Evolutionary conservation across 1,284 basidiomycete species (phyloP).

Genomic region (Veloboletus limbatus): DNA sequence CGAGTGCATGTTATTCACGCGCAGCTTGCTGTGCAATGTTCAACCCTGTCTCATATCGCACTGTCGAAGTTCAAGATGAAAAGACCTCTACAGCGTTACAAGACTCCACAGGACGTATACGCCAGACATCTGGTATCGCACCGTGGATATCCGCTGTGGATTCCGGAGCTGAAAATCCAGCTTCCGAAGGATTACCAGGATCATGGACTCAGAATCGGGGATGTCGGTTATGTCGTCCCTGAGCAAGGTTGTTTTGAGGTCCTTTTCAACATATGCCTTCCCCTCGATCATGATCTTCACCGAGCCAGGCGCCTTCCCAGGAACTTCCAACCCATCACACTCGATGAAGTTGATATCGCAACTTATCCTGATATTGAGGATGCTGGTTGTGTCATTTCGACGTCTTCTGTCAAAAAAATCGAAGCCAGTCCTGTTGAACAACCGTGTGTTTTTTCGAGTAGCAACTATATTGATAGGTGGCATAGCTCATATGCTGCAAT

Average conservation of each 20-base stretch:
- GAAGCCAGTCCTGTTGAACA: background rate
- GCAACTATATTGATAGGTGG: background rate
- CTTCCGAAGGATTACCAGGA: background rate
- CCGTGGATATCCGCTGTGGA: conserved; percentile 1
- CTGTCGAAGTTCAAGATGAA: background rate
- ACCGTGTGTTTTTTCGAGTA: background rate
- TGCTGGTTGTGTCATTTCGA: background rate
- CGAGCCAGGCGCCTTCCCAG: background rate
- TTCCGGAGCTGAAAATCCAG: background rate
- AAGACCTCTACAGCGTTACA: background rate
- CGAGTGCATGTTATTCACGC: background rate
- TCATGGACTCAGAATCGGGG: conserved; percentile 1
- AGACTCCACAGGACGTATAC: background rate
- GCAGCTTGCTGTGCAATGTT: background rate
- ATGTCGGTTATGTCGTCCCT: conserved; percentile 1
- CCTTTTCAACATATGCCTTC: too few relatives aligned
- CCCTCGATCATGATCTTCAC: background rate
- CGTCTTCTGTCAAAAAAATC: background rate
- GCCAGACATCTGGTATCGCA: background rate
- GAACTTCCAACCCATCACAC: background rate
- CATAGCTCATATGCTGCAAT: background rate
- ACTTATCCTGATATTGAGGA: background rate
- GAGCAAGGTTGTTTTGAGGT: too few relatives aligned
- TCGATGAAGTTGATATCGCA: background rate
- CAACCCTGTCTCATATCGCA: background rate